Evolutionary conservation across 2,329 filamentous ascomycete species (phyloP), one percentile per base, ranked within the genome.

Genomic region (Escovopsis weberi): DNA sequence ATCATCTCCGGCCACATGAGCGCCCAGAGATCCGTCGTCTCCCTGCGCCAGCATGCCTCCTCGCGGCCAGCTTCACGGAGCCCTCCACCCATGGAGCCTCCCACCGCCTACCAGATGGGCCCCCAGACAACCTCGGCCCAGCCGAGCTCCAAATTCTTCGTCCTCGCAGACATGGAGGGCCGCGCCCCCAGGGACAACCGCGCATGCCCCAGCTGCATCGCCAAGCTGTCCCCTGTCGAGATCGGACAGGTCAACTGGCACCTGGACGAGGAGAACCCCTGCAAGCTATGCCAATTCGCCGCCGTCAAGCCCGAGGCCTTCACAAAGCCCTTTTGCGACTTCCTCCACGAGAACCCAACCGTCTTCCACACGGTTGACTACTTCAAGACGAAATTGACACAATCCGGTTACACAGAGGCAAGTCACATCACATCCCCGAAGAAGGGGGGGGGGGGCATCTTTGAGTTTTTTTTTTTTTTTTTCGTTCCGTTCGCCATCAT

Each of bases 321-420:
- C 59, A 83, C 85, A 8, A 71, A 86, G 62, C 85, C 87, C 1
- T 95, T 94, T 59, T 81, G 82, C 58, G 74, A 85, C 41, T 96
- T 95, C 58, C 74, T 96, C 66, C 83, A 79, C 37, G 74, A 83
- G 48, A 94, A 95, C 57, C 91, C 91, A 0, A 96, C 91, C 8
- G 76, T 95, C 38, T 98, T 94, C 61, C 91, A 98, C 56, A 78
- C 85, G 1, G 87, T 95, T 26, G 74, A 78, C 45, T 76, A 85
- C 52, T 85, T 94, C 58, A 78, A 81, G 54, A 68, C 71, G 44
- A 80, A 87, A 54, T 72, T 95, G 39, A 68, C 73, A 48, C 70
- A 75, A 34, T 69, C 76, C 33, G 89, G 86, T 37, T 98, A 84
- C 63, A 73, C 70, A 46, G 80, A 78, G 63, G 78, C 85, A 49